Evolutionary conservation across 768 basidiomycete genomes (phyloP), one percentile per base, ranked within the genome.

Genomic region (Podaxis carcinomalis): DNA sequence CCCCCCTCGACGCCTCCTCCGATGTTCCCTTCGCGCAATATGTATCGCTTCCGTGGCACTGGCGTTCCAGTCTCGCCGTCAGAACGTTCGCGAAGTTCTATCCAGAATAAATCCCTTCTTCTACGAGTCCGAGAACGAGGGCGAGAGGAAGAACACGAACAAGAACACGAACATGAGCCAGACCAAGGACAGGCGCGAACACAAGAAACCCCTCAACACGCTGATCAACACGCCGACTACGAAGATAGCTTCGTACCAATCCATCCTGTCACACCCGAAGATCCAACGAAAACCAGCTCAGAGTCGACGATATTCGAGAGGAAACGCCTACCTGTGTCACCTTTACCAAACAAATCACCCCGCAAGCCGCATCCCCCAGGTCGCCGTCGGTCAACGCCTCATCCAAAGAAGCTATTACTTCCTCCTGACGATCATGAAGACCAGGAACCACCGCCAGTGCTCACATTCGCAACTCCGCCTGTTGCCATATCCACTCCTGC

Each of bases 271-370:
- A 57, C 62, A 25, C 62, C 51, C 3, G 52, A 63, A 35, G 49
- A 53, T 42, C 53, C 58, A 50, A 32, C 52, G 5, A 56, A 59
- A 7, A 14, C 42, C 14, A 37, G 47, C 28, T 53, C 65, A 5
- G 63, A 60, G 49, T 19, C 66, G 4, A 70, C 80, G 65, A 27
- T 83, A 3, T 87, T 90, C 65, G 78, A 82, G 42, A 83, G 77
- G 62, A 83, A 77, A 62, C 85, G 90, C 0, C 79, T 78, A 0
- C 89, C 89, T 0, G 77, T 76, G 21, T 90, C 88, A 1, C 90
- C 90, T 1, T 72, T 92, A 66, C 86, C 85, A 11, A 62, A 68
- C 5, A 71, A 78, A 40, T 80, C 81, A 1, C 86, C 88, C 0
- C 78, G 81, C 5, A 83, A 80, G 67, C 83, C 83, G 0, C 77